Percentiles rank a stretch among this genome's conserved stretches.
Conservation (phyloP, 371 early-diverging fungal species). For the Mortierella sp. region DNA sequence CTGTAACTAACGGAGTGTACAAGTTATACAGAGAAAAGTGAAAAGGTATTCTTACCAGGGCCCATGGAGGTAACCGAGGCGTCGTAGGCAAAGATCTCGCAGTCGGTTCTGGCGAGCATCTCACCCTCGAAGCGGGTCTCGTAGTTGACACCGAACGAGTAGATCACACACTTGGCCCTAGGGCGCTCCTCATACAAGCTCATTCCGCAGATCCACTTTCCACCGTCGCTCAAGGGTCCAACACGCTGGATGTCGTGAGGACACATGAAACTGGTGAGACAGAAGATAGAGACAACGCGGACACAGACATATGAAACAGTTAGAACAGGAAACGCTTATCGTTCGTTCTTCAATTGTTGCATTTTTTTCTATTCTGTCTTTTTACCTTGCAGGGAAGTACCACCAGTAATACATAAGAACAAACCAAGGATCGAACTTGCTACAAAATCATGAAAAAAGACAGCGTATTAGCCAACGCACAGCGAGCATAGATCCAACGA, state of each 20-base stretch:
- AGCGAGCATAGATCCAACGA: too few species aligned
- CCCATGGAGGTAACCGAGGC: slow-evolving; percentile 38
- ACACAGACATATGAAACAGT: too few species aligned
- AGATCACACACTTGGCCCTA: slow-evolving; percentile 41
- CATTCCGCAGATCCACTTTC: slow-evolving; percentile 52
- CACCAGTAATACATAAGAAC: slow-evolving; percentile 33
- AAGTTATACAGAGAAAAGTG: too few species aligned
- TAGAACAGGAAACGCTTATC: too few species aligned
- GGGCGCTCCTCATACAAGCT: slow-evolving; percentile 40
- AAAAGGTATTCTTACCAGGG: slow-evolving; percentile 36
- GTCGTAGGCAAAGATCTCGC: slow-evolving; percentile 47
- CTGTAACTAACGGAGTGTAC: too few species aligned
- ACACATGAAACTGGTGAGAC: slow-evolving; percentile 17
- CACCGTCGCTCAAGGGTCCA: slow-evolving; percentile 43
- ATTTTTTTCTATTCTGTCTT: not conserved
- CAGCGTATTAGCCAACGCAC: too few species aligned
- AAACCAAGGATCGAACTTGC: slow-evolving; percentile 24
- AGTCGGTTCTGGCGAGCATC: slow-evolving; percentile 43
- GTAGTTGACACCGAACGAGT: slow-evolving; percentile 50
- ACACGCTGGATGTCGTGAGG: slow-evolving; percentile 51
- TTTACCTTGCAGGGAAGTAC: slow-evolving; percentile 47
- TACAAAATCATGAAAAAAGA: slow-evolving; percentile 7
- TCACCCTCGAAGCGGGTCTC: slow-evolving; percentile 50
- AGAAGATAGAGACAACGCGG: slow-evolving; percentile 1
- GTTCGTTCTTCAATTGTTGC: too few species aligned